Evolutionary conservation across 2,329 filamentous ascomycete genomes (phyloP), one percentile per base, ranked within the genome.

Genomic region (Sclerotinia subarctica): DNA sequence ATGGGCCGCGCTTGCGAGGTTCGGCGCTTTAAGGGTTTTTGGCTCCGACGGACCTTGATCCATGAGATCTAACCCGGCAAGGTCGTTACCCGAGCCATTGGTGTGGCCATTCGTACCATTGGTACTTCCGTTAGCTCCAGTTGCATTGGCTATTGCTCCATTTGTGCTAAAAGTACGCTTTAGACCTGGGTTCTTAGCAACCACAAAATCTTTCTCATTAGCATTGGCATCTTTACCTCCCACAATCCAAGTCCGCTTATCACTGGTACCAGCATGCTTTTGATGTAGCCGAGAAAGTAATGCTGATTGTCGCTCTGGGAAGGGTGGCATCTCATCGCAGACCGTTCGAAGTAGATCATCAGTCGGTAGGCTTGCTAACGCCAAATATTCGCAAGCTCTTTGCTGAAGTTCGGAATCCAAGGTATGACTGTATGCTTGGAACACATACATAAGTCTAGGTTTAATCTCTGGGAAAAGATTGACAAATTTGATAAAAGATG

Each of bases 381-480:
- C 88, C 69, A 97, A 83, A 78, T 98, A 99, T 78, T 99, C 95
- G 80, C 93, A 99, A 19, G 95, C 94, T 80, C 95, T 85, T 81
- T 99, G 95, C 78, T 99, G 95, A 72, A 99, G 83, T 78, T 99
- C 95, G 0, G 95, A 92, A 78, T 99, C 95, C 38, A 98, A 84
- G 0, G 94, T 96, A 78, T 98, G 93, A 77, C 93, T 97, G 80
- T 97, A 98, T 42, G 93, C 84, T 70, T 91, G 87, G 81, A 99
- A 99, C 10, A 96, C 90, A 73, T 93, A 90, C 57, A 98, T 81
- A 4, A 99, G 86, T 78, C 97, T 94, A 11, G 94, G 92, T 80
- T 97, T 98, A 81, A 99, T 98, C 78, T 99, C 96, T 1, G 95
- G 95, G 78, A 99, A 99, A 64, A 99, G 81, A 79, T 99, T 99